Base-by-base conservation (phyloP, 1,284 basidiomycete species). In the Cerrena zonata region DNA sequence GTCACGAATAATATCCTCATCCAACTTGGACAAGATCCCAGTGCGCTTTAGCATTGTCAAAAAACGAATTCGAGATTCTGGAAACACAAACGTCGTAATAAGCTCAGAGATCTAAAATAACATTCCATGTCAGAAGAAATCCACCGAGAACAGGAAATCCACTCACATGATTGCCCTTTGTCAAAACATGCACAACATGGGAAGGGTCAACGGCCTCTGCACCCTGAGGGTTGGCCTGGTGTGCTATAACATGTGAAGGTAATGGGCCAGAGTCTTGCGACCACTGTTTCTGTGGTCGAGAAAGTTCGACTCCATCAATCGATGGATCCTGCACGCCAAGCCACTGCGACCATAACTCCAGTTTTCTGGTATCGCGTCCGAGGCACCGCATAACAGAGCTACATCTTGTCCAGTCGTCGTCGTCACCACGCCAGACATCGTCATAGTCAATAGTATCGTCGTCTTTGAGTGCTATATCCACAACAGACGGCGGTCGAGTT, bases 331-430 rank as follows among this genome's bases (percentile, higher is more conserved):
- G 12, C 7, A 57, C 30, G 4, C 64, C 65, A 22, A 70, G 71
- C 88, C 88, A 90, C 23, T 68, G 61, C 53, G 70, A 72, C 87
- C 88, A 91, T 11, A 84, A 61, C 53, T 90, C 87, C 18, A 90
- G 70, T 61, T 80, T 84, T 49, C 76, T 74, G 2, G 88, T 86
- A 57, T 91, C 87, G 30, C 77, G 71, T 24, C 74, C 75, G 26
- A 81, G 70, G 0, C 61, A 64, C 54, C 68, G 74, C 70, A 89
- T 73, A 21, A 79, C 65, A n/a, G 60, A 53, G 47, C 71, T 77
- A 55, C 79, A 80, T 46, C 79, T 70, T 10, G 68, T 64, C 87
- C 87, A 90, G 54, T 89, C 82, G 23, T 78, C 75, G 2, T 57
- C 52, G 53, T 83, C 77, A 5, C 73, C 73, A 40, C 56, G 58